Evolutionary conservation across 768 basidiomycete species (phyloP).

Genomic region (Boletus tomentosulus): DNA sequence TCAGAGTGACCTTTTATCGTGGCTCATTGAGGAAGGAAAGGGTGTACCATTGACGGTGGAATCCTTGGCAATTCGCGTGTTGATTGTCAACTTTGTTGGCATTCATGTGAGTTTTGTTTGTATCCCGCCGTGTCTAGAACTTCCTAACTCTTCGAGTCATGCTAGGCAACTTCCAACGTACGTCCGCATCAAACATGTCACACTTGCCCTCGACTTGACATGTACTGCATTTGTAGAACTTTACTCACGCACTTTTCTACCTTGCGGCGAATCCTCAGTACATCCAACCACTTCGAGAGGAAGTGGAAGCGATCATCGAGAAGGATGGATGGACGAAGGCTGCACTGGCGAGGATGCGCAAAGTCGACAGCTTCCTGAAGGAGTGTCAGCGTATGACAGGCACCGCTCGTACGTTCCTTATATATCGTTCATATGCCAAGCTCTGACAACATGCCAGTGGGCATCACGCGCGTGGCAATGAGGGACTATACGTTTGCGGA

Average conservation of each 20-base stretch:
- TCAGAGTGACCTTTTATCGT: conserved; percentile 32
- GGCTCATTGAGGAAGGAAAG: conserved; percentile 21
- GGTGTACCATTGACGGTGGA: background rate
- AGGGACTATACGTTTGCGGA: background rate
- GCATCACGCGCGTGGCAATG: background rate
- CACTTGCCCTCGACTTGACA: background rate
- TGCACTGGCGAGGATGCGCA: background rate
- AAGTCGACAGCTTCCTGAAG: background rate
- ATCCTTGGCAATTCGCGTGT: background rate
- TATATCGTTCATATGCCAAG: background rate
- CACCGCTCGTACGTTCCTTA: background rate
- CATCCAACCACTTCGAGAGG: background rate
- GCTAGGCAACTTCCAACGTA: background rate
- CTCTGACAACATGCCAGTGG: background rate
- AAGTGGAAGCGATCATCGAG: background rate
- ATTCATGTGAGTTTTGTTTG: background rate
- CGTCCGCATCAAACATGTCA: background rate
- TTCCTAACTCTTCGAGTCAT: background rate
- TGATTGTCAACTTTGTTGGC: background rate
- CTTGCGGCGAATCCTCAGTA: background rate
- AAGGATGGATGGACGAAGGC: background rate
- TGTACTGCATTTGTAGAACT: background rate
- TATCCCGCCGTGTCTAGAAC: background rate
- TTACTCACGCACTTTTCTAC: background rate
- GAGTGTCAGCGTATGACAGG: background rate